Conservation (phyloP, 352 stramenopile species). For the Chrysophaeum taylorii region DNA sequence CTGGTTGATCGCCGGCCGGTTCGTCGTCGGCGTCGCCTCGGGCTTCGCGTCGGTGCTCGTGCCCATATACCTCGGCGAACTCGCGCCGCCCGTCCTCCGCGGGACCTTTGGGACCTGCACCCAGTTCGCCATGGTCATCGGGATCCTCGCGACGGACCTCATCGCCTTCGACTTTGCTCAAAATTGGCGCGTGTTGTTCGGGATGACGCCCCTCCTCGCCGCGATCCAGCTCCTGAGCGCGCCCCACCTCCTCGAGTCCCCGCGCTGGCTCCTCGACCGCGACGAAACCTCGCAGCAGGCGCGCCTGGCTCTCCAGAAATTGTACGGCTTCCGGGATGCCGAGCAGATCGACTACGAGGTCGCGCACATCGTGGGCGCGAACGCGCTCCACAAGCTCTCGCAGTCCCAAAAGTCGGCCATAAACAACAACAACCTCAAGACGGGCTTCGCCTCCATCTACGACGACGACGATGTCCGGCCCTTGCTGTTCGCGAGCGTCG, state of each 20-base stretch:
- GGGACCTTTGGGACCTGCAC: slow-evolving; percentile 63
- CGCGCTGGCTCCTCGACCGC: too few relatives aligned
- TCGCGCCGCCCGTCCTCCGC: slow-evolving; percentile 57
- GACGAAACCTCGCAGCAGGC: too few relatives aligned
- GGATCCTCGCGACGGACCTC: slow-evolving; percentile 57
- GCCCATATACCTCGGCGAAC: slow-evolving; percentile 68
- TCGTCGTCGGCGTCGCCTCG: slow-evolving; percentile 60
- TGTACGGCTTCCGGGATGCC: too few relatives aligned
- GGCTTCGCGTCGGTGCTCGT: slow-evolving; percentile 61
- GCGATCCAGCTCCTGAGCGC: slow-evolving; percentile 30
- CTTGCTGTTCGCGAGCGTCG: slow-evolving; percentile 38
- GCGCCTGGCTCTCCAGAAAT: too few relatives aligned
- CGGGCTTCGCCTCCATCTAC: background rate
- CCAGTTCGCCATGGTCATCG: slow-evolving; percentile 62
- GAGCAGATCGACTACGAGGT: too few relatives aligned
- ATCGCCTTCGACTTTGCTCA: slow-evolving; percentile 48
- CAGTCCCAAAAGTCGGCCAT: too few relatives aligned
- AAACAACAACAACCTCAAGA: too few relatives aligned
- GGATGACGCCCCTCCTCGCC: slow-evolving; percentile 41
- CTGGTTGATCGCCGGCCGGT: slow-evolving; percentile 48
- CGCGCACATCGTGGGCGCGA: slow-evolving; percentile 47
- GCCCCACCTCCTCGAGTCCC: slow-evolving; percentile 23
- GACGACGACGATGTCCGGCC: too few relatives aligned
- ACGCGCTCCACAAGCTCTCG: too few relatives aligned
- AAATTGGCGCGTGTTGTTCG: slow-evolving; percentile 51